Conservation (phyloP, 176 grass and related monocot species). For the Lolium multiflorum region DNA sequence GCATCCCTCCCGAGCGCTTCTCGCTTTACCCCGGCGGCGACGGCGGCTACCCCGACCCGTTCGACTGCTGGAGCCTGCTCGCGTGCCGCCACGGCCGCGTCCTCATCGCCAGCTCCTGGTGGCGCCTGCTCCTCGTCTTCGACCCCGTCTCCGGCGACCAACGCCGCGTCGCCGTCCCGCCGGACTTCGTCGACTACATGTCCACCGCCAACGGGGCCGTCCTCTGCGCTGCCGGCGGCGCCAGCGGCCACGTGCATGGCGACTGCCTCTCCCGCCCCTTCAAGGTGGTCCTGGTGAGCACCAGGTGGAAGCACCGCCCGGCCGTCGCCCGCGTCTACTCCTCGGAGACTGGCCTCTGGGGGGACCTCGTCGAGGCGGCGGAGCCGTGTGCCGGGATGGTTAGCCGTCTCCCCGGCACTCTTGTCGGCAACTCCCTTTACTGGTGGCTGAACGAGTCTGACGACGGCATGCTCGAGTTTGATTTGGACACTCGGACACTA, state of each 20-base stretch:
- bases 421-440: not conserved
- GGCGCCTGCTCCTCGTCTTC: constrained; percentile 9
- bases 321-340: not conserved
- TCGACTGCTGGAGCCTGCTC: not conserved
- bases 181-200: not conserved
- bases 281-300: not conserved
- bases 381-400: too few species aligned
- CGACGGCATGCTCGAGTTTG: constrained; percentile 5
- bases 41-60: too few species aligned
- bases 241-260: not conserved
- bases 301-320: not conserved
- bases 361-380: not conserved
- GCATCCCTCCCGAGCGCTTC: not conserved
- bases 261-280: not conserved
- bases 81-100: not conserved
- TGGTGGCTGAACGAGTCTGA: not conserved
- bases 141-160: not conserved
- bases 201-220: not conserved
- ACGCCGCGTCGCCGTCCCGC: not conserved
- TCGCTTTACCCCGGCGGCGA: not conserved
- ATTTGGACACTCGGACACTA: not conserved
- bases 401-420: not conserved
- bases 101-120: not conserved
- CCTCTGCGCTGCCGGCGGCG: not conserved
- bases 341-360: not conserved